These are phyloP conservation scores for Suillus bovinus DNA, from an alignment of 768 basidiomycete species.

Conservation along the genomic window DNA sequence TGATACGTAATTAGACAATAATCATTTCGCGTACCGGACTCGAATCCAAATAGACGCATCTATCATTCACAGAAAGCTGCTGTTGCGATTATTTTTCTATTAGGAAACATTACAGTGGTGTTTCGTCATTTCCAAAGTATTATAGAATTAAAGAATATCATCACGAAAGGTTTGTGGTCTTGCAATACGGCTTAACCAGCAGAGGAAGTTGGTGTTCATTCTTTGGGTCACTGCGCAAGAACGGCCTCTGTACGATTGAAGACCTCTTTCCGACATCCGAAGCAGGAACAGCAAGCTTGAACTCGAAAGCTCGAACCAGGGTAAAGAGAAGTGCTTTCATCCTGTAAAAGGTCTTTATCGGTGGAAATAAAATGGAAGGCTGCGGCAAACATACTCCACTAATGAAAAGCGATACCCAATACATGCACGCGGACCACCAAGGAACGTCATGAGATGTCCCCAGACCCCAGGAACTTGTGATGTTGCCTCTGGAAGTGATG, in stretches of 20 bases:
- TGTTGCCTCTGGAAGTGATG: slow-evolving; percentile 43
- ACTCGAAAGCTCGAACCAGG: slow-evolving; percentile 51
- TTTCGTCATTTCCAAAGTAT: background rate
- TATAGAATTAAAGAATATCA: background rate
- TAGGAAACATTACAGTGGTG: background rate
- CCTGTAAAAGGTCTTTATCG: slow-evolving; percentile 17
- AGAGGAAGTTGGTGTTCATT: slow-evolving; percentile 47
- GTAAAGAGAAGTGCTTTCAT: slow-evolving; percentile 49
- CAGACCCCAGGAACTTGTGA: slow-evolving; percentile 57
- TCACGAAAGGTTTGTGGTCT: background rate
- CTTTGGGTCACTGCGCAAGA: slow-evolving; percentile 40
- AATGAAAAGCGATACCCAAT: slow-evolving; percentile 69
- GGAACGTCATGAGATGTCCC: slow-evolving; percentile 60
- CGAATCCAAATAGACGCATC: background rate
- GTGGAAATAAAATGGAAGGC: background rate
- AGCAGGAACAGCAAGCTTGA: slow-evolving; percentile 51
- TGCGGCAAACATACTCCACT: slow-evolving; percentile 45
- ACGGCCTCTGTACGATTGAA: slow-evolving; percentile 44
- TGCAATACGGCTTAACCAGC: slow-evolving; percentile 15
- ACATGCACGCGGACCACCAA: slow-evolving; percentile 64
- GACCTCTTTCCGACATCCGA: slow-evolving; percentile 35
- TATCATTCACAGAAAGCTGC: background rate
- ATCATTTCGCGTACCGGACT: background rate
- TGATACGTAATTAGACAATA: background rate
- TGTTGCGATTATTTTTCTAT: too few species aligned